These are phyloP conservation scores for Diaporthe citri DNA, from an alignment of 2,329 filamentous ascomycete genomes.

Conservation along the genomic window DNA sequence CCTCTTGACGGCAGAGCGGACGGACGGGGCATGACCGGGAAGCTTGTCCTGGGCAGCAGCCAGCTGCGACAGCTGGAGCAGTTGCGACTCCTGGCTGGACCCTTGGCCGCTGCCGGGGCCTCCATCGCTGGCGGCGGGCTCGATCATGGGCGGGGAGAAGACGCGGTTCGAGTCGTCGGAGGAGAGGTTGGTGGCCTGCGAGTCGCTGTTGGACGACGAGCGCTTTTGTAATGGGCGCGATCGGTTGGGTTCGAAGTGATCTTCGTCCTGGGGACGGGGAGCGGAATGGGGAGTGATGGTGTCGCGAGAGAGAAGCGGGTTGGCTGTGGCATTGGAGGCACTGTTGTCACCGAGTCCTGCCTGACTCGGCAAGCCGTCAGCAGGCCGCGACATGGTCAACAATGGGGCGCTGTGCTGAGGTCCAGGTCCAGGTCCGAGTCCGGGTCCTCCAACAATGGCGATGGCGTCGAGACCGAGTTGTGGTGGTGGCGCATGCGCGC, in stretches of 20 bases:
- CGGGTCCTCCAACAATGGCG: slow-evolving; percentile 10
- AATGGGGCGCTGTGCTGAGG: slow-evolving; percentile 18
- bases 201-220: slow-evolving; percentile 54
- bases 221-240: slow-evolving; percentile 34
- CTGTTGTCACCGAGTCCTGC: slow-evolving; percentile 19
- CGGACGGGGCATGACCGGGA: slow-evolving; percentile 32
- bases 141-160: slow-evolving; percentile 54
- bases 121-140: slow-evolving; percentile 53
- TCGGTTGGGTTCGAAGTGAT: neutral
- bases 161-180: slow-evolving; percentile 56
- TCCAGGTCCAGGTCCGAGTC: neutral
- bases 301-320: slow-evolving; percentile 8
- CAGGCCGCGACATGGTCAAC: slow-evolving; percentile 40
- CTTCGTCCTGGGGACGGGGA: neutral
- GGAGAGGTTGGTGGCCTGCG: slow-evolving; percentile 58
- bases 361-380: slow-evolving; percentile 38
- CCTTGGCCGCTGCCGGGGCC: slow-evolving; percentile 52
- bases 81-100: slow-evolving; percentile 68
- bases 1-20: slow-evolving; percentile 71
- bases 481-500: slow-evolving; percentile 21
- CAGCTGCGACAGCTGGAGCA: slow-evolving; percentile 69
- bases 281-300: neutral
- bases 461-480: slow-evolving; percentile 25
- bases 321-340: slow-evolving; percentile 15
- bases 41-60: slow-evolving; percentile 67